These are phyloP conservation scores for Kingdonia uniflora DNA, from an alignment of 164 flowering plant genomes.

Conservation along the genomic window DNA sequence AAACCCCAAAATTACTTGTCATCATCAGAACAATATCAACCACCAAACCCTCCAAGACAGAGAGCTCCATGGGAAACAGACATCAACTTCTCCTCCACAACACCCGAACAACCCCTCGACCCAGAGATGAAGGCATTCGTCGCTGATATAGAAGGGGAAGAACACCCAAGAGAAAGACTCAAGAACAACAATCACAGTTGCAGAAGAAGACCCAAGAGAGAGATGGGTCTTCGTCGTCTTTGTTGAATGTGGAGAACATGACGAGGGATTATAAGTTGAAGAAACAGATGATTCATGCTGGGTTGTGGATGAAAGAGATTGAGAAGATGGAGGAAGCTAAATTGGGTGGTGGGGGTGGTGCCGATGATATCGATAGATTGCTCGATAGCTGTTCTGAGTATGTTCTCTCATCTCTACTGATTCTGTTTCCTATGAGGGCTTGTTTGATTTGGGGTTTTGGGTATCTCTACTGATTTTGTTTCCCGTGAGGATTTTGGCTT, in stretches of 20 bases:
- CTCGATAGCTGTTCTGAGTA: slow-evolving; percentile 90
- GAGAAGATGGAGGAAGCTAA: slow-evolving; percentile 83
- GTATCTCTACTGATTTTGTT: too few species aligned
- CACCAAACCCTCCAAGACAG: slow-evolving; percentile 18
- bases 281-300: slow-evolving; percentile 92
- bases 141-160: slow-evolving; percentile 68
- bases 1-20: not conserved
- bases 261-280: slow-evolving; percentile 80
- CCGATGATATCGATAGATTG: slow-evolving; percentile 74
- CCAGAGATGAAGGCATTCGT: slow-evolving; percentile 84
- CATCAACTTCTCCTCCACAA: slow-evolving; percentile 38
- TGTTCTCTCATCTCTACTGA: slow-evolving; percentile 8
- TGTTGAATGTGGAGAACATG: slow-evolving; percentile 62
- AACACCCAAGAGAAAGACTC: slow-evolving; percentile 11
- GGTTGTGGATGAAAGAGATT: slow-evolving; percentile 89
- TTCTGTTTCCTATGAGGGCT: too few species aligned
- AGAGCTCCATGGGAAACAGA: slow-evolving; percentile 87
- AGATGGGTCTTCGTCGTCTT: slow-evolving; percentile 12
- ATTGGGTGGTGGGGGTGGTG: slow-evolving; percentile 42
- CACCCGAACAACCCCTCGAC: slow-evolving; percentile 18
- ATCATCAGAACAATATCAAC: slow-evolving; percentile 6
- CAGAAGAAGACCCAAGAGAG: slow-evolving; percentile 8
- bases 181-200: slow-evolving; percentile 7
- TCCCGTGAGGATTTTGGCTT: too few species aligned
- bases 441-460: too few species aligned